Conservation (phyloP, 306 rosid genomes). For the Prunus fruticosa region DNA sequence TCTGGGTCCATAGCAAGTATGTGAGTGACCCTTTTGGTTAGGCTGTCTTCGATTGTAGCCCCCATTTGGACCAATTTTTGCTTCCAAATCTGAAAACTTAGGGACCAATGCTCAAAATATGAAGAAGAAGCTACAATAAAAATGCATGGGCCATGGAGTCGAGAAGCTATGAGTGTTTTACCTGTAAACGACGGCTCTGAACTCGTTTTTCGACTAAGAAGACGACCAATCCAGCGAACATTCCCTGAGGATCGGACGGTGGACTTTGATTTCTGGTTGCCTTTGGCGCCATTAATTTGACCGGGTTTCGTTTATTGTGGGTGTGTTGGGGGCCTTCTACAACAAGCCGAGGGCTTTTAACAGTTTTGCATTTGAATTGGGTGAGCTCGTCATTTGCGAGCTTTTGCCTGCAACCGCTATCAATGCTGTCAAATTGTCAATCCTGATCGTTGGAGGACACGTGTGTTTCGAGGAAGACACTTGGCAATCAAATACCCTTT, state of each 20-base stretch:
- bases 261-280: constrained; percentile 33
- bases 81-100: constrained; percentile 75
- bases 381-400: not conserved
- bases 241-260: constrained; percentile 44
- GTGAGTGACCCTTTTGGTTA: constrained; percentile 66
- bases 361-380: not conserved
- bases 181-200: constrained; percentile 83
- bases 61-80: constrained; percentile 80
- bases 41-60: constrained; percentile 53
- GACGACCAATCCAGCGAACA: constrained; percentile 63
- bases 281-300: constrained; percentile 63
- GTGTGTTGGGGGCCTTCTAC: not conserved
- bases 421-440: not conserved
- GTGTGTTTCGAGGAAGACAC: not conserved
- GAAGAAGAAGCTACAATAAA: not conserved
- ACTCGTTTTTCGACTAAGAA: constrained; percentile 64
- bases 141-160: not conserved
- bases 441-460: not conserved
- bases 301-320: not conserved
- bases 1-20: constrained; percentile 53
- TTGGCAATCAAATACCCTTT: not conserved
- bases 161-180: not conserved
- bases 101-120: not conserved
- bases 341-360: not conserved
- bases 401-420: not conserved